A percentile compares a stretch with the other conserved stretches of the same genome.
phyloP scores from a whole-genome alignment of 108 stramenopile species.

The Parietichytrium sp. region DNA sequence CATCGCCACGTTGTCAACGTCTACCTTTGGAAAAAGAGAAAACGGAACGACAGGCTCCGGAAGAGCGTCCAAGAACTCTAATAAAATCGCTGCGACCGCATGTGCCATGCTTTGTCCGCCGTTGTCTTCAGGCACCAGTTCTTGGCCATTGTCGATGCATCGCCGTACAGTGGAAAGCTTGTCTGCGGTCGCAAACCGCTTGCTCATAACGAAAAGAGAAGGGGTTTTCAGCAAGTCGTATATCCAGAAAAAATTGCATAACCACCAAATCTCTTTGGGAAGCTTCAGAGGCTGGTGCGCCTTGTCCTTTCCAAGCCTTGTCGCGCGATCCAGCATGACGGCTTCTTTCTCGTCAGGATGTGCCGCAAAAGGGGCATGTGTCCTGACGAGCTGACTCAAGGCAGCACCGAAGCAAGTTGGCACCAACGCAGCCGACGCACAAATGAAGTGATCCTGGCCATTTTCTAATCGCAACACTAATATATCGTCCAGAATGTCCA shows the following conservation, averaged over 20 bases:
- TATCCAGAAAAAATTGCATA: slow-evolving; percentile 75
- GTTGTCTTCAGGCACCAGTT: slow-evolving; percentile 65
- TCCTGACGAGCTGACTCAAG: slow-evolving; percentile 78
- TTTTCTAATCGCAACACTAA: slow-evolving; percentile 89
- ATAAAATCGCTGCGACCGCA: slow-evolving; percentile 73
- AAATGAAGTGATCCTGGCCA: slow-evolving; percentile 86
- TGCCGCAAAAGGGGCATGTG: neutral
- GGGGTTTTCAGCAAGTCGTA: neutral
- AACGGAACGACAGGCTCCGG: slow-evolving; percentile 77
- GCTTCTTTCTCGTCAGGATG: neutral
- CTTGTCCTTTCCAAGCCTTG: neutral
- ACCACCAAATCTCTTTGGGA: slow-evolving; percentile 92
- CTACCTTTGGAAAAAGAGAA: slow-evolving; percentile 70
- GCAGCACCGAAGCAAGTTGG: slow-evolving; percentile 89
- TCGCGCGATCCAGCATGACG: neutral
- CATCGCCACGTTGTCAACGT: slow-evolving; percentile 80
- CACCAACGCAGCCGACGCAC: slow-evolving; percentile 74
- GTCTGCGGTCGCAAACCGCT: slow-evolving; percentile 63
- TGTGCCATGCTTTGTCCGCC: slow-evolving; percentile 26
- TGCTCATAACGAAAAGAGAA: slow-evolving; percentile 65
- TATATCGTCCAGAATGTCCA: slow-evolving; percentile 82
- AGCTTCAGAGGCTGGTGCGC: slow-evolving; percentile 63
- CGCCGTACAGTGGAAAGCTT: slow-evolving; percentile 80
- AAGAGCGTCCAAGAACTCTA: slow-evolving; percentile 73
- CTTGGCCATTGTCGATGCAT: slow-evolving; percentile 72